Conservation (phyloP, 768 basidiomycete species). For the Naganishia vishniacii region DNA sequence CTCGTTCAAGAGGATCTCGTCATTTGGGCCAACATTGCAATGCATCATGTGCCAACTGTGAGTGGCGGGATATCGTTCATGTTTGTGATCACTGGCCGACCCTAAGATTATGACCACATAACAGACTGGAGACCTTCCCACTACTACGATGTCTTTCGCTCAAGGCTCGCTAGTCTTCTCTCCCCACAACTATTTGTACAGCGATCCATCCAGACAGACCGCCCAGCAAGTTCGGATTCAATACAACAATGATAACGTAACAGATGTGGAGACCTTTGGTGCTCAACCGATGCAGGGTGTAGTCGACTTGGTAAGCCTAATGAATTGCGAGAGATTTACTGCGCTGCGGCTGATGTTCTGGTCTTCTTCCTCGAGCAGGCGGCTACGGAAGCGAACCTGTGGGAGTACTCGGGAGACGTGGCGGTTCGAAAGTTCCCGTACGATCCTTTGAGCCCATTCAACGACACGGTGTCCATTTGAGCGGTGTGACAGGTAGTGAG, state of each 20-base stretch:
- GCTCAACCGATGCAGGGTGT: conserved; percentile 21
- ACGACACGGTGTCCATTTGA: background rate
- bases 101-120: background rate
- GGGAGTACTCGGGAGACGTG: conserved; percentile 33
- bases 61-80: background rate
- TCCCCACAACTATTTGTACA: conserved; percentile 43
- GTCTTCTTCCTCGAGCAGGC: conserved; percentile 9
- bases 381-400: conserved; percentile 28
- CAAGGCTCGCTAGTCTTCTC: conserved; percentile 36
- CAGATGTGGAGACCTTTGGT: conserved; percentile 32
- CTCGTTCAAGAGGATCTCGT: conserved; percentile 46
- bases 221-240: conserved; percentile 41
- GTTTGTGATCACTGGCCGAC: background rate
- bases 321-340: too few species aligned
- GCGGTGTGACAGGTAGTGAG: too few species aligned
- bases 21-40: conserved; percentile 40
- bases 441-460: conserved; percentile 23
- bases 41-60: conserved; percentile 37
- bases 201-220: conserved; percentile 39
- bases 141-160: conserved; percentile 39
- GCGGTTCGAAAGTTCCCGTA: conserved; percentile 37
- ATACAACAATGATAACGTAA: conserved; percentile 32
- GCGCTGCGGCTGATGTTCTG: too few species aligned
- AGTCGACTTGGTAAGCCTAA: conserved; percentile 30
- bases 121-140: conserved; percentile 42